Evolutionary conservation across 371 early-diverging fungal species (phyloP).

Genomic region (Rhizopus microsporus): DNA sequence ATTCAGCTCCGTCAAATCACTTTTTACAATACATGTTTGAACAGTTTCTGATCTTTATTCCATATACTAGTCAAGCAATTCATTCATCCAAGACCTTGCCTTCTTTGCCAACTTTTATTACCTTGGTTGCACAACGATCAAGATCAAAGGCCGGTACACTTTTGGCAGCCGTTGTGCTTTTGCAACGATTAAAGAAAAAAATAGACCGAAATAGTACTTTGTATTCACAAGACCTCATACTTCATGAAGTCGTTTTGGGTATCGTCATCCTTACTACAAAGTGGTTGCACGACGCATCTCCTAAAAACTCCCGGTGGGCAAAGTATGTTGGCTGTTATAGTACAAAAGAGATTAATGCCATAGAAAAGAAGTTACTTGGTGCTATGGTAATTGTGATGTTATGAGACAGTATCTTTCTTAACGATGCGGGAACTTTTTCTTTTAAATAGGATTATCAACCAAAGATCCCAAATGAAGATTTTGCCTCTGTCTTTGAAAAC

Average conservation of each 20-base stretch:
- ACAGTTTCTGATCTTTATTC: background rate
- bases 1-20: constrained; percentile 8
- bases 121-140: constrained; percentile 55
- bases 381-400: constrained; percentile 48
- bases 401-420: no score
- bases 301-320: constrained; percentile 85
- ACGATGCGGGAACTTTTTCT: background rate
- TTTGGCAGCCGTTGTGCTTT: constrained; percentile 60
- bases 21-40: constrained; percentile 2
- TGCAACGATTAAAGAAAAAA: constrained; percentile 53
- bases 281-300: constrained; percentile 74
- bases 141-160: constrained; percentile 61
- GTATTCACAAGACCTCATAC: background rate
- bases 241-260: constrained; percentile 77
- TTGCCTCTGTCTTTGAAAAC: background rate
- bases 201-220: constrained; percentile 30
- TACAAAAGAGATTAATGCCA: constrained; percentile 73
- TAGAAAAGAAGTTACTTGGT: constrained; percentile 78
- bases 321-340: constrained; percentile 68
- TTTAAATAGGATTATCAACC: background rate
- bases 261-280: constrained; percentile 72
- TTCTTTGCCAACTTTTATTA: constrained; percentile 56
- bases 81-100: constrained; percentile 16
- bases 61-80: background rate
- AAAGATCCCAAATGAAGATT: background rate